Evolutionary conservation across 2,329 filamentous ascomycete species (phyloP).

Genomic region (Diaporthe vaccinii): DNA sequence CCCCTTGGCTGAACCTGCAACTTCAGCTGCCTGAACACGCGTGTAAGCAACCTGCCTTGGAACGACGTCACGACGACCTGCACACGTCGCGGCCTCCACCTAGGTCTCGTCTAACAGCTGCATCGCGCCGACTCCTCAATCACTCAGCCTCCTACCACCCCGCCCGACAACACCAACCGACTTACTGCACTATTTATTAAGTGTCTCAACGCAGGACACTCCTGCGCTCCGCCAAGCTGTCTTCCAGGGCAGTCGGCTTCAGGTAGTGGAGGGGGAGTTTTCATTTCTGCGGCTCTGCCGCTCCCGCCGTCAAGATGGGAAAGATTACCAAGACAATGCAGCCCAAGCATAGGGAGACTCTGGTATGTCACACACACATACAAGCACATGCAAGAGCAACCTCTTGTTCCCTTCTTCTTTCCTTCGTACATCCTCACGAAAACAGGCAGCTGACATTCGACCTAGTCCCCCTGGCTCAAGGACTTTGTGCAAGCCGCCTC

Average conservation of each 20-base stretch:
- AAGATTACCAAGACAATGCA: constrained; percentile 78
- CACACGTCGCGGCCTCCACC: constrained; percentile 38
- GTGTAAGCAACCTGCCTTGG: not conserved
- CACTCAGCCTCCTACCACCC: not conserved
- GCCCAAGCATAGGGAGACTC: constrained; percentile 75
- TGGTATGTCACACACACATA: constrained; percentile 62
- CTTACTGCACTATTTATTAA: not conserved
- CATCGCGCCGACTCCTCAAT: constrained; percentile 31
- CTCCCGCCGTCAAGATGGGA: constrained; percentile 71
- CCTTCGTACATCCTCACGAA: constrained; percentile 2
- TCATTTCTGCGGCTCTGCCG: constrained; percentile 69
- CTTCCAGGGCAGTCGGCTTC: constrained; percentile 54
- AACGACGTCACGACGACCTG: constrained; percentile 40
- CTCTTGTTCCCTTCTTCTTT: constrained; percentile 25
- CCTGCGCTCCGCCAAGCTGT: constrained; percentile 55
- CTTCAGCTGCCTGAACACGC: constrained; percentile 8
- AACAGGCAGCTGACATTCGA: constrained; percentile 46
- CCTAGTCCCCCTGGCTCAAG: constrained; percentile 87
- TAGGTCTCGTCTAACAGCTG: constrained; percentile 32
- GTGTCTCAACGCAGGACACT: constrained; percentile 47
- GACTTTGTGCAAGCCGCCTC: constrained; percentile 82
- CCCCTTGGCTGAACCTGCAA: constrained; percentile 20
- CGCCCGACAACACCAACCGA: constrained; percentile 11
- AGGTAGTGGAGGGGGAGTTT: constrained; percentile 71
- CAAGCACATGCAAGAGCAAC: constrained; percentile 37